Base-by-base conservation (phyloP, 1,284 basidiomycete species). In the Neonothopanus nambi region DNA sequence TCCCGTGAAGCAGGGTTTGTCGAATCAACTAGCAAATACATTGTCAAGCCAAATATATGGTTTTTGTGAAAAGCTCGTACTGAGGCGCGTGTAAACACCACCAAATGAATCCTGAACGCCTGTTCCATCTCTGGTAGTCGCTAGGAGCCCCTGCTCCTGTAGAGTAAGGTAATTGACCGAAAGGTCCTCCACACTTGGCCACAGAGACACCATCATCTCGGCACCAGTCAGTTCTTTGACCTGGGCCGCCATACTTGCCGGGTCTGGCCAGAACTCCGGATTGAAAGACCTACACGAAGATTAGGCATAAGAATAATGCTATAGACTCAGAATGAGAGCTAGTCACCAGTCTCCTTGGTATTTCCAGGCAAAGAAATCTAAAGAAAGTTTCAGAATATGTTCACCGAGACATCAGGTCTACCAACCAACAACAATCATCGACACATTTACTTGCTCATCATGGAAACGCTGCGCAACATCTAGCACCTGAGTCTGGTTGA, bases 171-270 rank as follows among this genome's bases (percentile, higher is more conserved):
- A 73, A 48, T 74, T 73, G 35, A 62, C 67, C 1, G 72, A 74
- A 15, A 70, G 58, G 54, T 74, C 72, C 56, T 75, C 72, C 15
- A 74, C 72, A 51, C 70, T 71, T 1, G 73, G 73, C 72, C 72
- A 75, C 26, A 75, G 61, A 11, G 72, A 74, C 8, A 73, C 72
- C 73, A 75, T 75, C 67, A 75, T 68, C 55, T 75, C 71, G n/a
- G 73, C 73, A 2, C 73, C 73, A 5, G 73, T 75, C 26, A 74
- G 63, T n/a, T 59, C 60, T 54, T 73, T 73, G 35, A 73, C 73
- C 47, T 67, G 58, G 8, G 64, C 61, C 15, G 69, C 70, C 73
- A 75, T 74, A 11, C 48, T 60, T 13, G 64, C 68, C 28, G 70
- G 71, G 54, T 74, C 71, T 2, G 73, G 70, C 65, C 67, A 75